These are phyloP conservation scores for Colletotrichum melonis DNA, from an alignment of 2,329 filamentous ascomycete species.

Conservation along the genomic window DNA sequence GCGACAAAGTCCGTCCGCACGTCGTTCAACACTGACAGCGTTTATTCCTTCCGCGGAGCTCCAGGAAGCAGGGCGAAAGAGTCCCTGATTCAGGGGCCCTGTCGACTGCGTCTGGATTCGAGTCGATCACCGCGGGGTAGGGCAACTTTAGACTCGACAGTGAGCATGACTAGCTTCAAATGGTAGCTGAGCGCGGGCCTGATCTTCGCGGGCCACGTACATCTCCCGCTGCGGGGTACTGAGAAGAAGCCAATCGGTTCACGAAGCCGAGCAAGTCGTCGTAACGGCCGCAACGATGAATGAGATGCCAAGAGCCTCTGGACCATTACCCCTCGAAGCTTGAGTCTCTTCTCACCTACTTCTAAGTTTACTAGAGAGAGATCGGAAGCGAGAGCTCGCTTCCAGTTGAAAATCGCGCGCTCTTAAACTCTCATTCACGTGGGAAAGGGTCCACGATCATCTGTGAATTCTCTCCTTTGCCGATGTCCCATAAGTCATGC, in stretches of 20 bases:
- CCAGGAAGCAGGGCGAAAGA: background rate
- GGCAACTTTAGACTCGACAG: constrained; percentile 13
- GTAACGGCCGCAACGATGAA: background rate
- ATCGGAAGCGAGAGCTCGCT: background rate
- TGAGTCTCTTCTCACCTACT: background rate
- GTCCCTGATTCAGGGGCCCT: background rate
- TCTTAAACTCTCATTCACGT: too few relatives aligned
- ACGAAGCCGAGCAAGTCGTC: background rate
- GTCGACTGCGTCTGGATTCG: background rate
- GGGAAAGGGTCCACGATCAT: background rate
- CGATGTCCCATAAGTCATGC: background rate
- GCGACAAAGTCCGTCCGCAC: background rate
- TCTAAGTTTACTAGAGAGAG: background rate
- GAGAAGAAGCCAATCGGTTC: background rate
- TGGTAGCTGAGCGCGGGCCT: background rate
- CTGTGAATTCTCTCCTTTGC: background rate
- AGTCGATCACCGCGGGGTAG: background rate
- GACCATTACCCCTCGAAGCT: background rate
- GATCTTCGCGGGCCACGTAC: constrained; percentile 20
- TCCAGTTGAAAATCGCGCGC: background rate
- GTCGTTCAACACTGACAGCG: constrained; percentile 6
- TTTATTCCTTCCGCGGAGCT: background rate
- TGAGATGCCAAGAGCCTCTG: constrained; percentile 17
- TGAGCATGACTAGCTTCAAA: constrained; percentile 3
- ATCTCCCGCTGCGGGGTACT: constrained; percentile 18